Percentiles rank a stretch among this genome's conserved stretches.
Conservation (phyloP, 345 rosid species). For the Syzygium aqueum region DNA sequence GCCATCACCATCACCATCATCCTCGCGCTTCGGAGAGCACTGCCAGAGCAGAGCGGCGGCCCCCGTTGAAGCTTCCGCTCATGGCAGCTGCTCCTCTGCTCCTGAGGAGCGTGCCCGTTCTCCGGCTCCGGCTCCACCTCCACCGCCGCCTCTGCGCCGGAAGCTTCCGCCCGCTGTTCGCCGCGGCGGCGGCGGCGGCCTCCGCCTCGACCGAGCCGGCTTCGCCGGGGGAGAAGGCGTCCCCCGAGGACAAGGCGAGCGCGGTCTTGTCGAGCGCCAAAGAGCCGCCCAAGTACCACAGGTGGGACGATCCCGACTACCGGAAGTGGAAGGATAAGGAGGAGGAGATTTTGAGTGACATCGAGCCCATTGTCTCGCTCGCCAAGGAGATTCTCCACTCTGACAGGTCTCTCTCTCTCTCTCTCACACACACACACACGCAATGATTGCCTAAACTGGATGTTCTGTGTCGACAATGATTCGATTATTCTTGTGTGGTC, state of each 20-base stretch:
- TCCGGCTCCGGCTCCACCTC: slow-evolving; percentile 23
- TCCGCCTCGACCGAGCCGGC: slow-evolving; percentile 20
- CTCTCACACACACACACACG: background rate
- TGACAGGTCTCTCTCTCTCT: slow-evolving; percentile 28
- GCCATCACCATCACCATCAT: background rate
- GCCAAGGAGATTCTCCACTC: slow-evolving; percentile 81
- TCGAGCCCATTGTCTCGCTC: slow-evolving; percentile 39
- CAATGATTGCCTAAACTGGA: background rate
- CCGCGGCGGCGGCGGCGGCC: slow-evolving; percentile 13
- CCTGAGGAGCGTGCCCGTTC: slow-evolving; percentile 21
- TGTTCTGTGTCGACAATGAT: background rate
- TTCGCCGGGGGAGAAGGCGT: slow-evolving; percentile 22
- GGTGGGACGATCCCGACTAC: slow-evolving; percentile 60
- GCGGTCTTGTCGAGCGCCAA: slow-evolving; percentile 11
- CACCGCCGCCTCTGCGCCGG: slow-evolving; percentile 11
- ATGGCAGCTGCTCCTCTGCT: slow-evolving; percentile 44
- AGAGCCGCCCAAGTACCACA: slow-evolving; percentile 24
- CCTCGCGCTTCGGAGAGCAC: background rate
- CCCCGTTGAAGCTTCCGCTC: background rate
- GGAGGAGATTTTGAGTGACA: slow-evolving; percentile 57
- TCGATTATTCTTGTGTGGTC: background rate
- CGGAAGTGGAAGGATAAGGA: slow-evolving; percentile 74
- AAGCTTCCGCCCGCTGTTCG: slow-evolving; percentile 18
- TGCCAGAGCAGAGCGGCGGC: background rate
- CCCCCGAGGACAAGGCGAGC: slow-evolving; percentile 15